phyloP scores from a whole-genome alignment of 768 basidiomycete species.

The Naganishia randhawae region DNA sequence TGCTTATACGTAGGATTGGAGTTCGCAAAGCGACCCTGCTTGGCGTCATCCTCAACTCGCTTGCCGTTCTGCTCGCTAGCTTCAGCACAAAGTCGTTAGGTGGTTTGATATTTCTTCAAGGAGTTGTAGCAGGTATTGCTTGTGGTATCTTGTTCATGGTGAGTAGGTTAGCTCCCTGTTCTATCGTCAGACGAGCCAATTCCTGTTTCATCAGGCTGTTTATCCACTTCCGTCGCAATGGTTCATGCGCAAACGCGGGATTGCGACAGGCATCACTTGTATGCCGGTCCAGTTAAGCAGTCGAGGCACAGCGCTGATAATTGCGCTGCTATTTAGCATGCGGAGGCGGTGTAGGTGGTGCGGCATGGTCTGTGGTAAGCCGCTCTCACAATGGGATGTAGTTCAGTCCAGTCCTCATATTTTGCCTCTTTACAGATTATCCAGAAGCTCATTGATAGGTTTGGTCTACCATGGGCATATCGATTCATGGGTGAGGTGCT shows the following conservation, averaged over 20 bases:
- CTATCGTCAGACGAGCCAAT: background rate
- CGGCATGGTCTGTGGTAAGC: conserved; percentile 24
- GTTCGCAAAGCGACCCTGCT: background rate
- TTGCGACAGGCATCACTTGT: conserved; percentile 31
- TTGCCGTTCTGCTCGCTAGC: conserved; percentile 19
- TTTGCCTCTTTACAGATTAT: background rate
- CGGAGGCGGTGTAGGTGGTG: conserved; percentile 23
- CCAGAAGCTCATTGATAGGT: conserved; percentile 19
- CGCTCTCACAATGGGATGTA: too few species aligned
- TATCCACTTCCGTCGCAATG: conserved; percentile 28
- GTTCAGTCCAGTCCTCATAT: background rate
- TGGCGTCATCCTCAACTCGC: conserved; percentile 15
- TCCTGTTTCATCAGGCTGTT: conserved; percentile 10
- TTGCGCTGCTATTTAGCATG: background rate
- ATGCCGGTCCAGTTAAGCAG: background rate
- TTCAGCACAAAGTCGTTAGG: conserved; percentile 22
- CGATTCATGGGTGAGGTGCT: conserved; percentile 20
- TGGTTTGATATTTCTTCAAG: conserved; percentile 28
- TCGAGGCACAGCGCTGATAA: background rate
- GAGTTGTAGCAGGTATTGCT: conserved; percentile 22
- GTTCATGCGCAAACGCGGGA: conserved; percentile 29
- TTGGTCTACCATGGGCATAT: conserved; percentile 21
- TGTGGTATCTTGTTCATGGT: conserved; percentile 24
- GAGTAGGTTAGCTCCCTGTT: background rate
- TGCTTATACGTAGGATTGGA: conserved; percentile 14